Evolutionary conservation across 2,329 filamentous ascomycete genomes (phyloP).

Genomic region (Fusarium chaquense): DNA sequence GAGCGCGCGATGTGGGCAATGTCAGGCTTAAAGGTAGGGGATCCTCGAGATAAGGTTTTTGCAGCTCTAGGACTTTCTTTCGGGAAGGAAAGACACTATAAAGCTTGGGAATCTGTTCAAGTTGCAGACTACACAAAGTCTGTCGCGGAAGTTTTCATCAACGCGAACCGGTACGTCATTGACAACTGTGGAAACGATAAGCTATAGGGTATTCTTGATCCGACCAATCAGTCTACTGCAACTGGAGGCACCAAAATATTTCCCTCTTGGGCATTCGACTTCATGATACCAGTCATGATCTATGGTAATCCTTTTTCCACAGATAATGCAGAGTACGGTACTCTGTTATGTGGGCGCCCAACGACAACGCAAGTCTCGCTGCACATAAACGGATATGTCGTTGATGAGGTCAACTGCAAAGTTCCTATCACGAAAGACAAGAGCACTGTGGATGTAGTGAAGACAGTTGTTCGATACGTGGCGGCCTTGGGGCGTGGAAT

Average conservation of each 20-base stretch:
- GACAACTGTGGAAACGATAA: no score
- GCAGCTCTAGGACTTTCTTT: neutral
- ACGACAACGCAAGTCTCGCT: neutral
- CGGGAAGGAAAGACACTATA: neutral
- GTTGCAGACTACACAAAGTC: no score
- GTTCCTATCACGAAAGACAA: neutral
- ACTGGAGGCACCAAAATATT: no score
- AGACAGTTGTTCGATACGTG: neutral
- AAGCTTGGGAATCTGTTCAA: neutral
- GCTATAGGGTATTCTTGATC: no score
- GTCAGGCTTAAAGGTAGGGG: fast-evolving
- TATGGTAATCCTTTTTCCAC: no score
- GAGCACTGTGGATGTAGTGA: neutral
- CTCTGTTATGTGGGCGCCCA: no score
- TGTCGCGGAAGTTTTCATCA: neutral
- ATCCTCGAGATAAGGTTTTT: neutral
- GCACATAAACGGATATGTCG: neutral
- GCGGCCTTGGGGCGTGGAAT: fast-evolving
- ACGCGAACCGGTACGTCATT: neutral
- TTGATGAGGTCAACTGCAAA: neutral
- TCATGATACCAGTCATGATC: no score
- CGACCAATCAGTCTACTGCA: neutral
- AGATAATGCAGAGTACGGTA: no score
- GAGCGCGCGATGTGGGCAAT: no score
- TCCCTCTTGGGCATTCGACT: neutral